These are phyloP conservation scores for Coniophora puteana DNA, from an alignment of 1,284 basidiomycete species.

Conservation along the genomic window DNA sequence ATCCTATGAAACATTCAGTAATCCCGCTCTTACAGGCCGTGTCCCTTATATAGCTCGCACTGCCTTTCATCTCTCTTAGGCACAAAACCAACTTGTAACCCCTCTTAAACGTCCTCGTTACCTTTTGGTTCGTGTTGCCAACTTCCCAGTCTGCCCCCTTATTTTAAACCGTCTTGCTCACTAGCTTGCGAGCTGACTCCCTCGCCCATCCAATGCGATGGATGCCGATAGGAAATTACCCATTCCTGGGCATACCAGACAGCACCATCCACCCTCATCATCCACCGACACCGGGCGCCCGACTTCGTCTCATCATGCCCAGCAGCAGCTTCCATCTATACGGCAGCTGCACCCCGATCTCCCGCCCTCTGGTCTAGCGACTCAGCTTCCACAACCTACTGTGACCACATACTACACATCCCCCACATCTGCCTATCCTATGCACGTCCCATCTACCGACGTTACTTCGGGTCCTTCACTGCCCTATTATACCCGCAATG, in stretches of 20 bases:
- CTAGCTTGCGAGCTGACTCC: constrained; percentile 14
- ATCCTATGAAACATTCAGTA: no score
- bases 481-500: constrained; percentile 27
- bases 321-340: constrained; percentile 55
- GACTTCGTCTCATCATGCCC: constrained; percentile 22
- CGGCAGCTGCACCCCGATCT: constrained; percentile 61
- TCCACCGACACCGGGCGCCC: constrained; percentile 18
- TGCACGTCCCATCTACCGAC: constrained; percentile 23
- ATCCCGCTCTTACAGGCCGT: no score
- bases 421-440: constrained; percentile 24
- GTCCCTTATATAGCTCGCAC: no score
- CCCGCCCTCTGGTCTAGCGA: constrained; percentile 34
- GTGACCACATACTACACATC: no score
- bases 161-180: constrained; percentile 13
- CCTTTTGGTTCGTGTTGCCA: constrained; percentile 20
- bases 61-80: constrained; percentile 16
- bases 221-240: constrained; percentile 31
- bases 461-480: constrained; percentile 19
- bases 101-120: constrained; percentile 19
- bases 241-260: constrained; percentile 25
- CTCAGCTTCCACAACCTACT: constrained; percentile 19
- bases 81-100: constrained; percentile 20
- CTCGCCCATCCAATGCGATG: constrained; percentile 14
- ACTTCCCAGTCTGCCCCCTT: constrained; percentile 16
- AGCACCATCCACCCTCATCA: constrained; percentile 16